phyloP scores from a whole-genome alignment of 169 alveolate genomes.

The Cystoisospora suis region DNA sequence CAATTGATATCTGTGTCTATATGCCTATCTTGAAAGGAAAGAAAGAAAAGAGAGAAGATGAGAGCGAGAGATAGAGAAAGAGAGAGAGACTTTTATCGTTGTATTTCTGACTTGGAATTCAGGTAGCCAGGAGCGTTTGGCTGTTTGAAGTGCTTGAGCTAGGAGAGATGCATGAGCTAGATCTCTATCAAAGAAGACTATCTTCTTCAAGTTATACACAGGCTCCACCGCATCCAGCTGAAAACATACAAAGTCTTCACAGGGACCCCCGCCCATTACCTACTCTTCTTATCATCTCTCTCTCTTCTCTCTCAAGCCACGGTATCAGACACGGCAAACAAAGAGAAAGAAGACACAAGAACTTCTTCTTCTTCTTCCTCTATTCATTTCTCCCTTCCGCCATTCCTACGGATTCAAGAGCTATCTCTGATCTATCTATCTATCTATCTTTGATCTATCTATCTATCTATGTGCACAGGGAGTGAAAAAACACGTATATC shows the following conservation, averaged over 20 bases:
- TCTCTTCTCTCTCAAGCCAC: too few relatives aligned
- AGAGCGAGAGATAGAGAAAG: neutral
- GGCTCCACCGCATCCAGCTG: constrained; percentile 42
- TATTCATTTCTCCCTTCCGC: too few relatives aligned
- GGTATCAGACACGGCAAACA: too few relatives aligned
- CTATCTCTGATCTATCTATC: too few relatives aligned
- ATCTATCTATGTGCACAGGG: neutral
- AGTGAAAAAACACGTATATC: neutral
- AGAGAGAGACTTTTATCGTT: neutral
- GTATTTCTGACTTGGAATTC: neutral
- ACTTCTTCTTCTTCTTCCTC: too few relatives aligned
- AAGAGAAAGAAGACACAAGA: too few relatives aligned
- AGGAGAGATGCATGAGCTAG: constrained; percentile 15
- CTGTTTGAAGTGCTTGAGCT: constrained; percentile 6
- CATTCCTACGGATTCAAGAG: too few relatives aligned
- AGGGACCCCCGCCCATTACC: too few relatives aligned
- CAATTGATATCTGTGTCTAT: neutral
- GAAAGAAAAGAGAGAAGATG: neutral
- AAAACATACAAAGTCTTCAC: neutral
- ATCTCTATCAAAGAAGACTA: neutral
- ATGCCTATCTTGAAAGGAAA: too few relatives aligned
- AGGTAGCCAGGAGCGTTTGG: constrained; percentile 30
- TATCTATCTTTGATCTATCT: too few relatives aligned
- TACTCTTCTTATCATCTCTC: too few relatives aligned
- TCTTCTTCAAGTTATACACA: neutral